These are phyloP conservation scores for Emericellopsis terricola DNA, from an alignment of 495 filamentous ascomycete genomes.

Conservation along the genomic window DNA sequence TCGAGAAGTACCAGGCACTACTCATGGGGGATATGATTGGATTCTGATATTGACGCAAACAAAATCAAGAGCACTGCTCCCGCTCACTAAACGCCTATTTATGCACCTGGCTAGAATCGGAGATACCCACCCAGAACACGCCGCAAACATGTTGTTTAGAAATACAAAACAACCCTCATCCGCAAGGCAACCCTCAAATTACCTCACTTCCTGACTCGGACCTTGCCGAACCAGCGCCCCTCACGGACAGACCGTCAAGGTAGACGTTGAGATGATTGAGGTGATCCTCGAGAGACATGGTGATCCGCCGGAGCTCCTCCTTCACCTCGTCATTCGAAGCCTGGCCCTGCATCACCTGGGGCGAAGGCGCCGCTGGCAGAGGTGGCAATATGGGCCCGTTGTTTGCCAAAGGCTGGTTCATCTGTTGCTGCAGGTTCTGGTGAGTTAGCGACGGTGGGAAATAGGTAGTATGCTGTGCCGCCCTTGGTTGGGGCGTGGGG, in stretches of 20 bases:
- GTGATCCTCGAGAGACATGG: conserved; percentile 30
- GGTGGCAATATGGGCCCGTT: conserved; percentile 7
- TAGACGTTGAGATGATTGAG: conserved; percentile 13
- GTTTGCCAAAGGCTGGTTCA: background rate
- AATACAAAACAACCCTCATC: no score
- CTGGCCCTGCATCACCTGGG: conserved; percentile 31
- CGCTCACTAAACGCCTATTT: no score
- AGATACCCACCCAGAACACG: no score
- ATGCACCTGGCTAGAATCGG: no score
- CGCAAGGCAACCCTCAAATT: no score
- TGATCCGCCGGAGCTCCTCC: conserved; percentile 34
- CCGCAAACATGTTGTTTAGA: no score
- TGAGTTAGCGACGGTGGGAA: background rate
- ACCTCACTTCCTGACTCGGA: no score
- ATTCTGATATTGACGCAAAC: conserved; percentile 9
- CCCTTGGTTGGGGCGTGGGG: conserved; percentile 1
- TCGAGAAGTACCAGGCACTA: conserved; percentile 61
- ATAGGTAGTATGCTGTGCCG: background rate
- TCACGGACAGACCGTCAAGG: conserved; percentile 12
- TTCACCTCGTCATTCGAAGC: conserved; percentile 29
- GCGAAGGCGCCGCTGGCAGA: conserved; percentile 22
- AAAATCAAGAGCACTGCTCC: no score
- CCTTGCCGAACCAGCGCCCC: conserved; percentile 1
- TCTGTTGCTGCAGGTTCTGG: background rate
- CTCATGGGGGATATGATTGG: conserved; percentile 42